These are phyloP conservation scores for Leptoxyphium fumago DNA, from an alignment of 2,329 filamentous ascomycete genomes.

Conservation along the genomic window DNA sequence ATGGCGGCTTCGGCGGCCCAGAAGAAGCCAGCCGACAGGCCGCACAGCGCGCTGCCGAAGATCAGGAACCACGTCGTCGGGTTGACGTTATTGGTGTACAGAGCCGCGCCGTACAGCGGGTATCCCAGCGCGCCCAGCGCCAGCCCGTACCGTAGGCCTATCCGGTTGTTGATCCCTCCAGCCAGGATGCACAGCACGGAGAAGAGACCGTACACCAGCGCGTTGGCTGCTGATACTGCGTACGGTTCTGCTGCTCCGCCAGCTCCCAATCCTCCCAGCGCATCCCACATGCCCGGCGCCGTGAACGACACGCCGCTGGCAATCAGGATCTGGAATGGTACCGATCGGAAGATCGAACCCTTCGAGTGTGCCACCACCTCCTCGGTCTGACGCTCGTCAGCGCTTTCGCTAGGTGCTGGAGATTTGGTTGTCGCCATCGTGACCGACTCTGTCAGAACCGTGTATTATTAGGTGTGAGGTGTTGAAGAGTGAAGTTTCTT, in stretches of 20 bases:
- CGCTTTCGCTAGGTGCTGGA: too few relatives aligned
- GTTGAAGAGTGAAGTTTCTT: too few relatives aligned
- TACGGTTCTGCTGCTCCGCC: not conserved
- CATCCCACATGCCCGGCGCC: too few relatives aligned
- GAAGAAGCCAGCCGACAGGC: conserved; percentile 34
- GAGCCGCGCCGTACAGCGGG: conserved; percentile 31
- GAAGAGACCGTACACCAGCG: conserved; percentile 4
- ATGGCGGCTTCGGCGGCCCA: conserved; percentile 37
- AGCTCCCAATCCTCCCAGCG: too few relatives aligned
- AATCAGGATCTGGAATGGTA: too few relatives aligned
- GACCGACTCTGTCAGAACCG: too few relatives aligned
- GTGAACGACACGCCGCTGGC: too few relatives aligned
- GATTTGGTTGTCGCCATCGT: too few relatives aligned
- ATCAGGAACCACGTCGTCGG: conserved; percentile 38
- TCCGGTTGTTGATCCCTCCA: conserved; percentile 25
- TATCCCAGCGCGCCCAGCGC: conserved; percentile 31
- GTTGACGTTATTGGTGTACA: conserved; percentile 35
- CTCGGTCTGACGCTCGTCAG: too few relatives aligned
- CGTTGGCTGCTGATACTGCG: conserved; percentile 3
- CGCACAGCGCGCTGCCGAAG: conserved; percentile 32
- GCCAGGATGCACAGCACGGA: conserved; percentile 4
- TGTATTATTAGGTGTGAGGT: too few relatives aligned
- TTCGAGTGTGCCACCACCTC: too few relatives aligned
- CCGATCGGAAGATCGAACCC: too few relatives aligned
- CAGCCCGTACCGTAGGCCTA: conserved; percentile 16